Base-by-base conservation (phyloP, 225 moss, liverwort and hornwort species). In the Climacium dendroides region DNA sequence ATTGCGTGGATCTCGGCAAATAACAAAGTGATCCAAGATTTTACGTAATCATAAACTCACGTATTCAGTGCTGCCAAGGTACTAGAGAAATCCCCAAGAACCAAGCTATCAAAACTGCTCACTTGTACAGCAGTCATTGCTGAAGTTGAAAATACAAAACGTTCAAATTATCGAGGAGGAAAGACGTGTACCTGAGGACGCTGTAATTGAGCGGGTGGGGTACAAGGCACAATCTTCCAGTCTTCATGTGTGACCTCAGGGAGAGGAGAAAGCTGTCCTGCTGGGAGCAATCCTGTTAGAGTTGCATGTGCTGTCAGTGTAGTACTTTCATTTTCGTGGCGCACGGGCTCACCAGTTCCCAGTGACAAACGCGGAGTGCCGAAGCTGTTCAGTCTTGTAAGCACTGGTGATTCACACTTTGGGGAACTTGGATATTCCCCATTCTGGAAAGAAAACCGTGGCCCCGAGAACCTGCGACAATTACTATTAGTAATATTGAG, bases 391-490 rank as follows among this genome's bases (percentile, higher is more conserved):
- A 76, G 84, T 82, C 86, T 91, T 72, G 48, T 81, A 79, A 89
- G 83, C 83, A 75, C 92, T 47, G 85, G 87, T 69, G 87, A 84
- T 70, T 89, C 93, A 52, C 83, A 90, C 87, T 85, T 93, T 0
- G 74, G 89, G 3, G 94, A 91, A 37, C 90, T 83, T 32, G 90
- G 91, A 78, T 86, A 90, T 74, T 95, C 94, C 15, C 66, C 87
- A 74, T 88, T 90, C 79, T 94, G 94, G 35, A 94, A 88, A 39
- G 96, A 96, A 74, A 94, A 94, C 25, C 91, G 92, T 67, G 94
- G 91, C 35, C 93, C 96, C 45, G 93, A 92, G 37, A 90, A 90
- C 84, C 93, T 93, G 93, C 29, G 25, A 85, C 11, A 39, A 54
- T 10, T 18, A 57, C 23, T 11, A 39, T 81, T 11, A 79, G 79